Conservation (phyloP, 2,329 filamentous ascomycete species). For the Aspergillus sp. region DNA sequence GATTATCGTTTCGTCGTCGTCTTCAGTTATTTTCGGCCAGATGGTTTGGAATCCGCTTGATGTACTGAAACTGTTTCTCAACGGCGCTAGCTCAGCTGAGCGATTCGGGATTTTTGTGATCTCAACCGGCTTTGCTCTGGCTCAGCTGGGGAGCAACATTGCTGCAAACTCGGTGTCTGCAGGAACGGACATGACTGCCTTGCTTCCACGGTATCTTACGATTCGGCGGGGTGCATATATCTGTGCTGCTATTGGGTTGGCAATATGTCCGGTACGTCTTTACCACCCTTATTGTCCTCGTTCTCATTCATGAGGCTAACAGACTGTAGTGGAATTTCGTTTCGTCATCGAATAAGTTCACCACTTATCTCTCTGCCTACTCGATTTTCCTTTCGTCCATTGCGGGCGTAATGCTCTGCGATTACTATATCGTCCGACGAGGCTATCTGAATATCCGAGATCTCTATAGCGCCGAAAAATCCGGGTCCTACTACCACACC, state of each 20-base stretch:
- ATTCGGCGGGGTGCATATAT: constrained; percentile 84
- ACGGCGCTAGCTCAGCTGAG: constrained; percentile 59
- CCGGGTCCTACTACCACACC: constrained; percentile 61
- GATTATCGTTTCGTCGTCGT: constrained; percentile 67
- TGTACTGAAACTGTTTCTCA: constrained; percentile 58
- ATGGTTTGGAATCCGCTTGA: constrained; percentile 67
- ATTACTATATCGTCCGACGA: constrained; percentile 79
- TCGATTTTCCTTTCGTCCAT: constrained; percentile 91
- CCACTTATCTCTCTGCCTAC: constrained; percentile 84
- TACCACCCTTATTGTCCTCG: not conserved
- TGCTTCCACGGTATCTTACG: constrained; percentile 70
- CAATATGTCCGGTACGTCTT: constrained; percentile 64
- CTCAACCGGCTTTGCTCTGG: constrained; percentile 61
- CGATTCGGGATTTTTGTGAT: constrained; percentile 72
- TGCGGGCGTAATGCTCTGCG: constrained; percentile 78
- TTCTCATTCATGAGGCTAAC: constrained; percentile 6
- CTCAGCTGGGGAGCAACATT: constrained; percentile 79
- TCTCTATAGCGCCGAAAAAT: constrained; percentile 61
- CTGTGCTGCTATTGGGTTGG: constrained; percentile 68
- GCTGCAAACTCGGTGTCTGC: constrained; percentile 79
- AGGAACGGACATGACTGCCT: constrained; percentile 72
- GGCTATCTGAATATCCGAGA: constrained; percentile 73
- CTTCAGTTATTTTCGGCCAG: constrained; percentile 53
- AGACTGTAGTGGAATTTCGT: constrained; percentile 55
- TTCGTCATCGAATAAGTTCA: constrained; percentile 69